phyloP scores from a whole-genome alignment of 148 eudicot genomes.

The Persicaria tinctoria region DNA sequence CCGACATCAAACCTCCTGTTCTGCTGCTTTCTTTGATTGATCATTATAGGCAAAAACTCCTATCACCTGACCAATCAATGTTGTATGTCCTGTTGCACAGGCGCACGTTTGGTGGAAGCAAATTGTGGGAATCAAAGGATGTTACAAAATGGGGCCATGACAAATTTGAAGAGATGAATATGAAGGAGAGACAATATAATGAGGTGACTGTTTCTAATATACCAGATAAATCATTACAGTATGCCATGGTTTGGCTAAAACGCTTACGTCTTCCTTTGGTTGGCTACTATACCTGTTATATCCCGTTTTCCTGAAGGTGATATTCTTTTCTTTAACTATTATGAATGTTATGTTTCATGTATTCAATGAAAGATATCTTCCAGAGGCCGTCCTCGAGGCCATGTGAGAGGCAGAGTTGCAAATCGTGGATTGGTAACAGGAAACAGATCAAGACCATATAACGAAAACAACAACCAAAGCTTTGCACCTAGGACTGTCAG shows the following conservation, averaged over 20 bases:
- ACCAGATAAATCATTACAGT: background rate
- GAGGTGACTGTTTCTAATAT: slow-evolving; percentile 38
- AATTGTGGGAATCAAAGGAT: slow-evolving; percentile 88
- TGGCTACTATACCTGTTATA: background rate
- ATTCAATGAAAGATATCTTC: slow-evolving; percentile 56
- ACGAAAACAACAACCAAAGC: slow-evolving; percentile 36
- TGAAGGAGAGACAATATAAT: slow-evolving; percentile 40
- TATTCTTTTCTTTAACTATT: background rate
- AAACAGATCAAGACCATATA: slow-evolving; percentile 30
- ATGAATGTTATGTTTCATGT: slow-evolving; percentile 2
- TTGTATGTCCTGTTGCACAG: slow-evolving; percentile 22
- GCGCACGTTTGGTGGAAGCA: slow-evolving; percentile 74
- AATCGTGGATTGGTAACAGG: slow-evolving; percentile 45
- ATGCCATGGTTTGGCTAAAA: background rate
- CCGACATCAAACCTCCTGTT: background rate
- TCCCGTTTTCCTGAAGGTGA: background rate
- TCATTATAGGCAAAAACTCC: too few species aligned
- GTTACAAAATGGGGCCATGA: slow-evolving; percentile 97
- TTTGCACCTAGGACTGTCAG: slow-evolving; percentile 53
- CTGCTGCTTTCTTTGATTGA: background rate
- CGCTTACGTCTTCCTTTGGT: background rate
- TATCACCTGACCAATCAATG: background rate
- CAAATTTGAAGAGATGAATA: slow-evolving; percentile 83
- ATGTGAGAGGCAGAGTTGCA: slow-evolving; percentile 56
- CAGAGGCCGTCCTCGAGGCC: slow-evolving; percentile 61